Percentiles rank a stretch among this genome's conserved stretches.
These are phyloP conservation scores for Geosmithia flava DNA, from an alignment of 2,329 filamentous ascomycete species.

Conservation along the genomic window DNA sequence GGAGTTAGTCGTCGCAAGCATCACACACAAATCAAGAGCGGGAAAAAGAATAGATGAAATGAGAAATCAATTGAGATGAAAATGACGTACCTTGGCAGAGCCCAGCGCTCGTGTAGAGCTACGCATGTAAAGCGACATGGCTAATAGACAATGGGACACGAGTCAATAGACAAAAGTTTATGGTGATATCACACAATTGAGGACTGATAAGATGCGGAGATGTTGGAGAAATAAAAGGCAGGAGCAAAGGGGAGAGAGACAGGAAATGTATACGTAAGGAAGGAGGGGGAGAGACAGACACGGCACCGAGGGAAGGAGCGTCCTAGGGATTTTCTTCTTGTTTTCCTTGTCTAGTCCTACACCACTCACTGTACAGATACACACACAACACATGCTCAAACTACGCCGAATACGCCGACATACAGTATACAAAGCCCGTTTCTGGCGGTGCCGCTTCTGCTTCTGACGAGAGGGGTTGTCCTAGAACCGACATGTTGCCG, in stretches of 20 bases:
- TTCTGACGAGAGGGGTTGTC: neutral
- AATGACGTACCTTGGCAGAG: slow-evolving; percentile 44
- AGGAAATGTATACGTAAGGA: neutral
- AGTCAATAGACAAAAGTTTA: neutral
- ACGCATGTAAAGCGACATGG: slow-evolving; percentile 54
- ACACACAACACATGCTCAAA: neutral
- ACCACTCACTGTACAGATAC: no score
- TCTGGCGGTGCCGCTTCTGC: no score
- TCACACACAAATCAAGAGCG: no score
- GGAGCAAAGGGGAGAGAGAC: neutral
- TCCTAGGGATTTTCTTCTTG: neutral
- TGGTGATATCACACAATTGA: neutral
- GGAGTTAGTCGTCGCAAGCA: slow-evolving; percentile 1
- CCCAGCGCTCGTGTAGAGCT: slow-evolving; percentile 50
- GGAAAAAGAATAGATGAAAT: neutral
- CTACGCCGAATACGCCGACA: neutral
- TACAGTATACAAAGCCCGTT: neutral
- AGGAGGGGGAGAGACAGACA: neutral
- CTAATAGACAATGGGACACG: slow-evolving; percentile 3
- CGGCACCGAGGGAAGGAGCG: neutral
- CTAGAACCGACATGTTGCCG: neutral
- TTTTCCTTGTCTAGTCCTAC: neutral
- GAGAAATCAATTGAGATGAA: no score
- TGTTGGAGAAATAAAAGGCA: neutral
- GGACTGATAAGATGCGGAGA: neutral